Evolutionary conservation across 768 basidiomycete genomes (phyloP), one percentile per base, ranked within the genome.

Genomic region (Boletus speciosus): DNA sequence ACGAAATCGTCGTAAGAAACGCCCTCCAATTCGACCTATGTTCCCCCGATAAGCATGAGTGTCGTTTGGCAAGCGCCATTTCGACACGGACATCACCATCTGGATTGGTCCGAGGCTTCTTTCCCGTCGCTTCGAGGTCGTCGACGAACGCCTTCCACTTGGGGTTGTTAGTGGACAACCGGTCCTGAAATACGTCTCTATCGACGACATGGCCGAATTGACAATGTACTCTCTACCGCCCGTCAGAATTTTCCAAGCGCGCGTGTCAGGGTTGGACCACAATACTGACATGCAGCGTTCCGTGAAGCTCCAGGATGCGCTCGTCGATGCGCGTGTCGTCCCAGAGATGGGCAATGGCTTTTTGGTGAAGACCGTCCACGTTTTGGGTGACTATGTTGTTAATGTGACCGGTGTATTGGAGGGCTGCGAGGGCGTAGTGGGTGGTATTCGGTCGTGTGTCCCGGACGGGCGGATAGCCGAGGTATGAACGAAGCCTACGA

Each of bases 301-400:
- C 94, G 67, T 98, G 94, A 8, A 98, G 79, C 66, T 96, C 92
- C 23, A 97, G 74, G 41, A 93, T 84, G 25, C 71, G 67, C 59
- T 68, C 49, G 58, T 71, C 46, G 68, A 72, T 65, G 21, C 60
- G 65, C n/a, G 64, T 65, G 49, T 67, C 71, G 56, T 65, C 71
- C 72, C 69, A 73, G 55, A 79, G 76, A 65, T 72, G 71, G 35
- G 70, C 52, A 19, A 89, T 71, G 8, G 92, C 90, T 71, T 90
- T 92, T 48, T 85, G 85, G 64, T 98, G 95, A 6, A 98, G 81
- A 2, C 93, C 94, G 64, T 98, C 96, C n/a, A 98, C 95, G 60
- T 90, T 90, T 70, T 87, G 88, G 0, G 96, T 98, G 57, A 98
- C 83, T 32, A 94, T 68, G 27, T 74, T 73, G 21, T 78, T 70